phyloP scores from a whole-genome alignment of 257 asterid species.

The Asclepias syriaca region DNA sequence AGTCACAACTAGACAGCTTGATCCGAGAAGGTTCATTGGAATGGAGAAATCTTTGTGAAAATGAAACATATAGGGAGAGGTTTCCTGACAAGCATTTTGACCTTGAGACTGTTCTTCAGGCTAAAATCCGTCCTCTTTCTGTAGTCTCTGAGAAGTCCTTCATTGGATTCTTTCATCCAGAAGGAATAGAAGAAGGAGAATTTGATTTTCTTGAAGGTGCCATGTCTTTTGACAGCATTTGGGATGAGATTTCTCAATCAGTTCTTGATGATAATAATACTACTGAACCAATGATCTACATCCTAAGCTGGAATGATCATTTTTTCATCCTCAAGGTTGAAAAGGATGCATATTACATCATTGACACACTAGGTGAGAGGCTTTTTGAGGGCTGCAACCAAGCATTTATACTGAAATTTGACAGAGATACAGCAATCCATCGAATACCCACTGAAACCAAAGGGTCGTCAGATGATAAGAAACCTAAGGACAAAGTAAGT shows the following conservation, averaged over 20 bases:
- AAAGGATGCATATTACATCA: slow-evolving; percentile 55
- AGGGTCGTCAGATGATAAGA: slow-evolving; percentile 27
- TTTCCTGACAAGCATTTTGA: slow-evolving; percentile 91
- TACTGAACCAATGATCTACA: slow-evolving; percentile 35
- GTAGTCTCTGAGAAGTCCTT: slow-evolving; percentile 65
- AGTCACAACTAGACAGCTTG: slow-evolving; percentile 73
- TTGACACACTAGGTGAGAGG: slow-evolving; percentile 87
- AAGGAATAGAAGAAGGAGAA: slow-evolving; percentile 51
- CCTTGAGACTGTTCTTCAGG: slow-evolving; percentile 69
- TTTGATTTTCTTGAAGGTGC: slow-evolving; percentile 65
- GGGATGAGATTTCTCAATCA: slow-evolving; percentile 61
- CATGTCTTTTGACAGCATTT: slow-evolving; percentile 76
- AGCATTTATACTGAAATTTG: slow-evolving; percentile 75
- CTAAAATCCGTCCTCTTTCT: slow-evolving; percentile 53
- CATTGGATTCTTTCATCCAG: slow-evolving; percentile 70
- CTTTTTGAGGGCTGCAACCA: slow-evolving; percentile 79
- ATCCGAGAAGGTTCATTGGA: slow-evolving; percentile 81
- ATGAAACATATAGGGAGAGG: slow-evolving; percentile 40
- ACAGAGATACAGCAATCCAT: slow-evolving; percentile 45
- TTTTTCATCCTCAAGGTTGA: slow-evolving; percentile 71
- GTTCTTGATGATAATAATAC: slow-evolving; percentile 14
- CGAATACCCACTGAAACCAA: slow-evolving; percentile 24
- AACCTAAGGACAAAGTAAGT: slow-evolving; percentile 8
- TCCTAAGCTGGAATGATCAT: slow-evolving; percentile 88
- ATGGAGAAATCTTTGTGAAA: slow-evolving; percentile 83